phyloP scores from a whole-genome alignment of 768 basidiomycete genomes.

The Holtermannia corniformis region DNA sequence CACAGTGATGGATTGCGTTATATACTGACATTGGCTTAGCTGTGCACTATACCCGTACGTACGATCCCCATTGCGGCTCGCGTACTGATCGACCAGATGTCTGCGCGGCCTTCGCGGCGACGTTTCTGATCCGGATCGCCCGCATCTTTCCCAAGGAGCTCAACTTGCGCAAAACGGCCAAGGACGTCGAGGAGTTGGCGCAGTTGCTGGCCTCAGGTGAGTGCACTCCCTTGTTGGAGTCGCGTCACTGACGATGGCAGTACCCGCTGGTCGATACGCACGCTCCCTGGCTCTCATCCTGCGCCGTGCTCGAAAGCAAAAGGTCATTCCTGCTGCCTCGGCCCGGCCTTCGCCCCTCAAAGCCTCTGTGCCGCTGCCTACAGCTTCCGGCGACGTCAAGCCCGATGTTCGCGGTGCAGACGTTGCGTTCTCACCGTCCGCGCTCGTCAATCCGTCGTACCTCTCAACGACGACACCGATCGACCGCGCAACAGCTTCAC shows the following conservation, averaged over 20 bases:
- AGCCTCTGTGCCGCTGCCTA: slow-evolving; percentile 7
- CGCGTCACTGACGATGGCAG: too few species aligned
- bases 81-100: slow-evolving; percentile 64
- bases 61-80: neutral
- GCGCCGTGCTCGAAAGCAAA: slow-evolving; percentile 46
- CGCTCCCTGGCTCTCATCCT: slow-evolving; percentile 81
- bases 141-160: slow-evolving; percentile 83
- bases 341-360: slow-evolving; percentile 29
- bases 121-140: slow-evolving; percentile 73
- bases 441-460: slow-evolving; percentile 25
- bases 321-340: slow-evolving; percentile 41
- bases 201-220: slow-evolving; percentile 67
- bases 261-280: slow-evolving; percentile 88
- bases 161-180: slow-evolving; percentile 61
- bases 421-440: slow-evolving; percentile 24
- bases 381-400: neutral
- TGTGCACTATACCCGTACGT: slow-evolving; percentile 41
- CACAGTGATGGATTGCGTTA: neutral
- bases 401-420: neutral
- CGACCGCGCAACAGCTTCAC: slow-evolving; percentile 12
- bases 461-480: slow-evolving; percentile 12
- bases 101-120: slow-evolving; percentile 86
- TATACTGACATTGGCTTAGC: slow-evolving; percentile 10
- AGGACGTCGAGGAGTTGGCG: slow-evolving; percentile 68
- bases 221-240: slow-evolving; percentile 36